These are phyloP conservation scores for Filosporella fistucella DNA, from an alignment of 495 filamentous ascomycete species.

Conservation along the genomic window DNA sequence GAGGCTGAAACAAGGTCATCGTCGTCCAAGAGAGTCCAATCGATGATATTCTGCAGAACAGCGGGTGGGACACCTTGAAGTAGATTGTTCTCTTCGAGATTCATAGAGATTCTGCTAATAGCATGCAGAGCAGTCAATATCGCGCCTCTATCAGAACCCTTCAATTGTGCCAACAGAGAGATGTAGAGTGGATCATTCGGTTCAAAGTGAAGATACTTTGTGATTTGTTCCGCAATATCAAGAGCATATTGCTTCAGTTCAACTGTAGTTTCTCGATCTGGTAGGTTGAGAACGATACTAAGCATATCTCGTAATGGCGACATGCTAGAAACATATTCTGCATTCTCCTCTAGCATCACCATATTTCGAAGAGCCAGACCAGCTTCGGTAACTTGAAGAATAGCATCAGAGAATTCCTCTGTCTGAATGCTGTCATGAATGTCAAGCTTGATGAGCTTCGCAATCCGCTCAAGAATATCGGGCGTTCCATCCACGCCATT, in stretches of 20 bases:
- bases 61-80: conserved; percentile 64
- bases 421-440: conserved; percentile 71
- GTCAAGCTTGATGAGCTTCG: conserved; percentile 45
- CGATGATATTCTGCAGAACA: conserved; percentile 64
- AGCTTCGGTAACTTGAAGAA: conserved; percentile 80
- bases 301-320: conserved; percentile 73
- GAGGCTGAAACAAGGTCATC: conserved; percentile 83
- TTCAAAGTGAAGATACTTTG: conserved; percentile 69
- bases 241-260: conserved; percentile 90
- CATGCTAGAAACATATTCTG: conserved; percentile 69
- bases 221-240: conserved; percentile 89
- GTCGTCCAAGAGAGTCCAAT: conserved; percentile 84
- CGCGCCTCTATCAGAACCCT: conserved; percentile 76
- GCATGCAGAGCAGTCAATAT: conserved; percentile 80
- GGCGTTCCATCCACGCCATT: conserved; percentile 75
- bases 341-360: conserved; percentile 86
- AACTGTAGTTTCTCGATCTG: conserved; percentile 64
- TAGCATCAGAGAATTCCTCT: conserved; percentile 61
- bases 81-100: conserved; percentile 70
- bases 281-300: conserved; percentile 74
- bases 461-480: conserved; percentile 67
- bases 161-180: conserved; percentile 65
- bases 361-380: conserved; percentile 89
- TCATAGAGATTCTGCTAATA: conserved; percentile 82
- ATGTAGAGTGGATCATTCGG: conserved; percentile 71